Conservation (phyloP, 805 yeast species). For the Saccharomycopsis sp. region DNA sequence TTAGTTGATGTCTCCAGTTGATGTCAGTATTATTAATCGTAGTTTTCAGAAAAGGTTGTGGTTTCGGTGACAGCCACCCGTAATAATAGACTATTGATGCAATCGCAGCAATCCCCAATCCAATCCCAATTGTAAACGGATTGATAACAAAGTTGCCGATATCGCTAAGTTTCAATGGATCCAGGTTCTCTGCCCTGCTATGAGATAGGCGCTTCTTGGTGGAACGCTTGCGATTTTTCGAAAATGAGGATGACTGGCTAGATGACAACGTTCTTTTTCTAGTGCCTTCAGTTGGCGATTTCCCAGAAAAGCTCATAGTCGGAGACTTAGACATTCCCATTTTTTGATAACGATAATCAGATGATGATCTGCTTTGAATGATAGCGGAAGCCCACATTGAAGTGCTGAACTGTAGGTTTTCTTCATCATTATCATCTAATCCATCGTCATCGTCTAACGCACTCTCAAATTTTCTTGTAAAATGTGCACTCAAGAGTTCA, state of each 20-base stretch:
- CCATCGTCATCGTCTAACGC: slow-evolving; percentile 3
- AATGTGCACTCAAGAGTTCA: slow-evolving; percentile 6
- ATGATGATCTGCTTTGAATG: slow-evolving; percentile 10
- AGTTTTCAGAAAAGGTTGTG: too few species aligned
- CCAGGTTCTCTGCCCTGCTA: slow-evolving; percentile 16
- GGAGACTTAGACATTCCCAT: neutral
- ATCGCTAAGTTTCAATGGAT: slow-evolving; percentile 15
- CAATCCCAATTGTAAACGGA: slow-evolving; percentile 12
- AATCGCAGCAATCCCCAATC: slow-evolving; percentile 17
- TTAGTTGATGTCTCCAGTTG: too few species aligned
- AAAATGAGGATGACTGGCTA: neutral
- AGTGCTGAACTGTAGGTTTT: slow-evolving; percentile 10
- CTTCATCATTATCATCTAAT: slow-evolving; percentile 3
- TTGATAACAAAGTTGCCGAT: slow-evolving; percentile 8
- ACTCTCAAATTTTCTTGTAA: slow-evolving; percentile 4
- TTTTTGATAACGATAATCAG: neutral
- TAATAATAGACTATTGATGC: slow-evolving; percentile 13
- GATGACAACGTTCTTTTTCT: slow-evolving; percentile 4
- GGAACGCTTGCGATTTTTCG: slow-evolving; percentile 5
- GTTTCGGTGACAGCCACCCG: too few species aligned
- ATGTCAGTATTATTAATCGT: too few species aligned
- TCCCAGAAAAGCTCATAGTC: too few species aligned
- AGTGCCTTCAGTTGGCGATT: neutral
- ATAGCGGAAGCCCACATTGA: slow-evolving; percentile 20
- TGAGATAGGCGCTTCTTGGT: slow-evolving; percentile 11